Percentiles rank a stretch among this genome's conserved stretches.
Evolutionary conservation across 306 rosid species (phyloP).

Genomic region (Mimosa pudica): DNA sequence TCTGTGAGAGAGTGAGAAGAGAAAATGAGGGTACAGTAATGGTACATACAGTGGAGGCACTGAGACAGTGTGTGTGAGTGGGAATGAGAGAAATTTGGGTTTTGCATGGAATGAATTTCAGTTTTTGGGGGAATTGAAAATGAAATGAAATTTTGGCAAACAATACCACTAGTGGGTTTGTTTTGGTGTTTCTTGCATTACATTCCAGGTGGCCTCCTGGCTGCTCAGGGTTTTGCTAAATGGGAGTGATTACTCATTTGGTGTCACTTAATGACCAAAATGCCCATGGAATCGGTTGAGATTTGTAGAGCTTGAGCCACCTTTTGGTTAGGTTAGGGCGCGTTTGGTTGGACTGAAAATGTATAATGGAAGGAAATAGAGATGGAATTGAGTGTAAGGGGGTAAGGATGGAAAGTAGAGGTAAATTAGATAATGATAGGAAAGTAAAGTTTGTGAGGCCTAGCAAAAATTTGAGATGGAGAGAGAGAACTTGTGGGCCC

Average conservation of each 20-base stretch:
- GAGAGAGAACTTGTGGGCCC: too few species aligned
- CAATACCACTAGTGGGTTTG: background rate
- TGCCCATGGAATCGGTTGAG: background rate
- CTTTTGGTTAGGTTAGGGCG: too few species aligned
- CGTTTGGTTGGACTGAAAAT: too few species aligned
- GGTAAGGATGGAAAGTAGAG: too few species aligned
- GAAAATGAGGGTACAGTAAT: background rate
- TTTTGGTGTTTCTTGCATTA: conserved; percentile 9
- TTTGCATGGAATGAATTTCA: conserved; percentile 30
- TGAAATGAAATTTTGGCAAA: too few species aligned
- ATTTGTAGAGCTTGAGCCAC: background rate
- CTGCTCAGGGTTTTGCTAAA: background rate
- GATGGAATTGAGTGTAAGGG: too few species aligned
- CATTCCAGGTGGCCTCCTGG: background rate
- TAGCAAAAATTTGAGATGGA: too few species aligned
- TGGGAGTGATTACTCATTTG: too few species aligned
- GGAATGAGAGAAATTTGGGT: background rate
- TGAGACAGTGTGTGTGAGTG: background rate
- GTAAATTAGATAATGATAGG: too few species aligned
- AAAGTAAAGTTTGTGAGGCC: too few species aligned
- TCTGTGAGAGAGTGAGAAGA: background rate
- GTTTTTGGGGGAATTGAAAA: background rate
- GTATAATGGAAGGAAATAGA: too few species aligned
- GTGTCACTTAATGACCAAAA: background rate
- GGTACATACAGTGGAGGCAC: background rate